Percentiles rank a stretch among this genome's conserved stretches.
phyloP scores from a whole-genome alignment of 176 grass and related monocot species.

The Oryza longistaminata region DNA sequence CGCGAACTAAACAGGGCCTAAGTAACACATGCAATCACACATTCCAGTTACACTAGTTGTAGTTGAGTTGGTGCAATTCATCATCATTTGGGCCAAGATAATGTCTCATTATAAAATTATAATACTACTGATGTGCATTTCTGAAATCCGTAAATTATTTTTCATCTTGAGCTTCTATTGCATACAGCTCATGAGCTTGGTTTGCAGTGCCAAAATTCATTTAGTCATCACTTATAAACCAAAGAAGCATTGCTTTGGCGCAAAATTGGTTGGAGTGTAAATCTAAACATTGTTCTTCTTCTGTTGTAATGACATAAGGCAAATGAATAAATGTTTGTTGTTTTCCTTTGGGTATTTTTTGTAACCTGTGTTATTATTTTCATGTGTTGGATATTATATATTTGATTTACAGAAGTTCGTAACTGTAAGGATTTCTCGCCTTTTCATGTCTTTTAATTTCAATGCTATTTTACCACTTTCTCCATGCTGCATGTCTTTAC shows the following conservation, averaged over 20 bases:
- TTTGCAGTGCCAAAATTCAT: slow-evolving; percentile 1
- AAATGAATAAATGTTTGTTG: not conserved
- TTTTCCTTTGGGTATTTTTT: not conserved
- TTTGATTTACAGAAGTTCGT: not conserved
- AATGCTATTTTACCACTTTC: not conserved
- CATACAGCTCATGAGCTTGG: not conserved
- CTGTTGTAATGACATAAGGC: not conserved
- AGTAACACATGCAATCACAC: not conserved
- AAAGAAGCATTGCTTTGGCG: not conserved
- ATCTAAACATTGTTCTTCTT: not conserved
- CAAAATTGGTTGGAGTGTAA: not conserved
- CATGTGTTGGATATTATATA: not conserved
- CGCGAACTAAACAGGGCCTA: too few species aligned
- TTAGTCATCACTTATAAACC: not conserved
- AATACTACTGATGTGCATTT: not conserved
- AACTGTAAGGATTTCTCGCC: not conserved
- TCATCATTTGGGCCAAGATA: not conserved
- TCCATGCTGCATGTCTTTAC: not conserved
- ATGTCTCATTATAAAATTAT: not conserved
- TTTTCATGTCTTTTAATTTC: not conserved
- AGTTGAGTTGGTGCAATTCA: not conserved
- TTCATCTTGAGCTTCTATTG: not conserved
- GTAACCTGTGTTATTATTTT: too few species aligned
- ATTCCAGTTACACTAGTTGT: not conserved
- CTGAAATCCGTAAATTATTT: not conserved